Evolutionary conservation across 163 green algal genomes (phyloP), one percentile per base, ranked within the genome.

Genomic region (Scenedesmus sp.): DNA sequence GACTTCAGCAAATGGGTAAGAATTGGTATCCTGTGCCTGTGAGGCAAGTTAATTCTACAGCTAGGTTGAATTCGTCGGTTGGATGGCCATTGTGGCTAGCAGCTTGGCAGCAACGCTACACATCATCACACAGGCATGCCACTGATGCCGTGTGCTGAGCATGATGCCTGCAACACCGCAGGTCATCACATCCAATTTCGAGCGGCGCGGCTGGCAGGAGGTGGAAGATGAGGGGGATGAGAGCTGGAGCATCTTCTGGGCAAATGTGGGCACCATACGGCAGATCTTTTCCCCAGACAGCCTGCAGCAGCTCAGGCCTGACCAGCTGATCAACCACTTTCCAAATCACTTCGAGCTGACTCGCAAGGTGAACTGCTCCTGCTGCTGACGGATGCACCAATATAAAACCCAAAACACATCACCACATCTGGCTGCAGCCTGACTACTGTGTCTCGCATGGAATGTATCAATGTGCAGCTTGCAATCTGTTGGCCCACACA

Each of bases 301-400:
- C 40, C 65, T 89, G 16, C 59, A 94, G 30, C 42, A 89, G 88
- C 91, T 98, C 79, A 93, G 96, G 49, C 89, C 90, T 18, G 89
- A 95, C 65, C 96, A 98, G 92, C 89, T 97, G 20, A 89, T 98
- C 76, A 98, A 98, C 91, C 96, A 98, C 70, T 98, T 97, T 65
- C 96, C 95, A 1, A 98, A 98, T 85, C 96, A 98, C 90, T 97
- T 95, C 72, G 96, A 98, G 89, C 91, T 98, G 16, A 98, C 96
- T 40, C 91, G 95, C 79, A 98, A 98, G 95, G 94, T 94, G 53
- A 37, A 53, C 37, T 40, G 65, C 30, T 18, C 12, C 16, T 40
- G 65, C 30, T 40, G 59, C 59, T 43, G 73, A 68, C 72, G 37
- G 37, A 26, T 33, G 35, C 30, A 85, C 30, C 70, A 72, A 18